Evolutionary conservation across 305 asterid genomes (phyloP).

Genomic region (Fraxinus xanthoxyloides): DNA sequence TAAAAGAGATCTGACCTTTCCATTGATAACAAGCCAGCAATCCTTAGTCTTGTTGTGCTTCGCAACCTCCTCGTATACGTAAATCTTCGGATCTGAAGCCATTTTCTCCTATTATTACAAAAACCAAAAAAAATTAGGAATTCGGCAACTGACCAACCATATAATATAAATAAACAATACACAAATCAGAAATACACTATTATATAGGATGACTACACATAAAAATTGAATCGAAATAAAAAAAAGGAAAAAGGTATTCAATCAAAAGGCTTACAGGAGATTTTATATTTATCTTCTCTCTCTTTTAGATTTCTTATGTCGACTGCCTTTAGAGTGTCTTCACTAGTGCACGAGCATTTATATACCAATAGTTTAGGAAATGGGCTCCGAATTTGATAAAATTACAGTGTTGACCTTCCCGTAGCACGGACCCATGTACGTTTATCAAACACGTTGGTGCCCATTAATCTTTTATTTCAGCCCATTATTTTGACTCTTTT

Average conservation of each 20-base stretch:
- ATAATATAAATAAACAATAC: background rate
- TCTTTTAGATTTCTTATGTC: background rate
- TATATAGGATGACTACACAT: background rate
- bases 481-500: too few species aligned
- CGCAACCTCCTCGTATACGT: slow-evolving; percentile 43
- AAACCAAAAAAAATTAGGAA: background rate
- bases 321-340: background rate
- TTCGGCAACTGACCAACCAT: too few species aligned
- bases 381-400: slow-evolving; percentile 5
- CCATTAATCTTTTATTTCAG: too few species aligned
- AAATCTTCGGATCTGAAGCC: slow-evolving; percentile 43
- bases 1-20: slow-evolving; percentile 39
- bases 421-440: background rate
- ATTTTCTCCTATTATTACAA: slow-evolving; percentile 30
- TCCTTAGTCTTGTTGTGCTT: slow-evolving; percentile 47
- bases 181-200: background rate
- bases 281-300: background rate
- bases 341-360: background rate
- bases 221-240: background rate
- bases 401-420: background rate
- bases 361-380: background rate
- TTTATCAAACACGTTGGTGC: too few species aligned
- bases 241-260: background rate
- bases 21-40: slow-evolving; percentile 48
- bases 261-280: slow-evolving; percentile 9